Percentiles rank a stretch among this genome's conserved stretches.
These are phyloP conservation scores for Pseudocercospora fuligena DNA, from an alignment of 2,329 filamentous ascomycete species.

Conservation along the genomic window DNA sequence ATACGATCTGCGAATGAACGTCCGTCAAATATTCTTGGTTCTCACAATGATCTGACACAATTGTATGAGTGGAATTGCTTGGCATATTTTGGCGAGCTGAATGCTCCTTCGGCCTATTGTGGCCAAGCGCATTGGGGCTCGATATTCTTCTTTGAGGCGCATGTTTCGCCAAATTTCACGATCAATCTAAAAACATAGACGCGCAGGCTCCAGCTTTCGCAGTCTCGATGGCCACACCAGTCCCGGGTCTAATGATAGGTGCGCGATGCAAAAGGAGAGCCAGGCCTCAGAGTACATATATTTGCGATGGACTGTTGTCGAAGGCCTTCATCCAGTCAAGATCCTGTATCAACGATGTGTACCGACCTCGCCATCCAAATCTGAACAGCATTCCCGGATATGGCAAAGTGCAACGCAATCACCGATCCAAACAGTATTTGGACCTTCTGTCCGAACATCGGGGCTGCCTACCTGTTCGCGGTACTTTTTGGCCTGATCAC, in stretches of 20 bases:
- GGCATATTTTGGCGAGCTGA: neutral
- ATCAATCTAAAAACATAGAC: neutral
- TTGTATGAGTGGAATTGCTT: neutral
- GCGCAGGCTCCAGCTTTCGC: neutral
- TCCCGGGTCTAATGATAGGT: neutral
- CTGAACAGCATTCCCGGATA: neutral
- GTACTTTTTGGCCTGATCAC: constrained; percentile 1
- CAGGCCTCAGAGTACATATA: too few relatives aligned
- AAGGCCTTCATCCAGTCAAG: too few relatives aligned
- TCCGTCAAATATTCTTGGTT: too few relatives aligned
- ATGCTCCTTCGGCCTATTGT: too few relatives aligned
- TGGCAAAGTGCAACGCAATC: neutral
- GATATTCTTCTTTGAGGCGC: too few relatives aligned
- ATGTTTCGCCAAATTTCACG: neutral
- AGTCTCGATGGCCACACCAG: neutral
- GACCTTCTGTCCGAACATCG: constrained; percentile 2
- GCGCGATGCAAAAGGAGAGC: too few relatives aligned
- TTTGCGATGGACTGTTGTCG: too few relatives aligned
- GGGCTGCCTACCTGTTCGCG: neutral
- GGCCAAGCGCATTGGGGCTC: too few relatives aligned
- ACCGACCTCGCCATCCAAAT: neutral
- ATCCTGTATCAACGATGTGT: too few relatives aligned
- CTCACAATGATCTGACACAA: too few relatives aligned
- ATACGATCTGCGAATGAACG: too few relatives aligned
- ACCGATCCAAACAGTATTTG: neutral